Evolutionary conservation across 257 asterid species (phyloP).

Genomic region (Cruciata laevipes): DNA sequence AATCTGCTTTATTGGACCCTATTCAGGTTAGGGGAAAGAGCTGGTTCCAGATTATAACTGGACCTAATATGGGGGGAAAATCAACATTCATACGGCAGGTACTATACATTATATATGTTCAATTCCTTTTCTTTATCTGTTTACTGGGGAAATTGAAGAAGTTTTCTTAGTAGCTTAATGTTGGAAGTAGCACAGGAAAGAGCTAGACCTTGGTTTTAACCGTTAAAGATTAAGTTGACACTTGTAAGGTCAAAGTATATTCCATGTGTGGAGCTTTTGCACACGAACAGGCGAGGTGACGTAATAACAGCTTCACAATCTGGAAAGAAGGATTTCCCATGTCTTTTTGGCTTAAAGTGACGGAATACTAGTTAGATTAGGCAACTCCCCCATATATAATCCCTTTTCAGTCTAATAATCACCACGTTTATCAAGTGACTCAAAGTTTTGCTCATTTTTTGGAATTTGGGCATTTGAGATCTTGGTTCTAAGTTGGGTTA

Average conservation of each 20-base stretch:
- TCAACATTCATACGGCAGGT: conserved; percentile 97
- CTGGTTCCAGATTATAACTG: conserved; percentile 98
- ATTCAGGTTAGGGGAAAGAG: conserved; percentile 78
- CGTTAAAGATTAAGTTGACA: background rate
- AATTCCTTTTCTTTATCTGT: background rate
- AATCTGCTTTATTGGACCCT: conserved; percentile 19
- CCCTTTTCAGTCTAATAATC: background rate
- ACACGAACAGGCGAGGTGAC: background rate
- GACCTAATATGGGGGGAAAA: conserved; percentile 99
- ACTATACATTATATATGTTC: conserved; percentile 9
- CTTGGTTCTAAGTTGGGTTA: background rate
- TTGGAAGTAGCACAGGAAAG: background rate
- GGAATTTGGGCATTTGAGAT: background rate
- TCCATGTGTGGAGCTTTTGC: background rate
- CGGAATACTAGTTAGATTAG: background rate
- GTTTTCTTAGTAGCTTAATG: background rate
- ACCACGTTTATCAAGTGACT: background rate
- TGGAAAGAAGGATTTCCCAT: background rate
- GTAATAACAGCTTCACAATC: background rate
- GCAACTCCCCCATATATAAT: background rate
- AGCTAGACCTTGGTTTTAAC: background rate
- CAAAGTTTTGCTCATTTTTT: background rate
- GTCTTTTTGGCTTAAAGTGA: no score
- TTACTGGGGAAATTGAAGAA: background rate
- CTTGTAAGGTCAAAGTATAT: background rate